Evolutionary conservation across 306 rosid species (phyloP), one percentile per base, ranked within the genome.

Genomic region (Pueraria montana): DNA sequence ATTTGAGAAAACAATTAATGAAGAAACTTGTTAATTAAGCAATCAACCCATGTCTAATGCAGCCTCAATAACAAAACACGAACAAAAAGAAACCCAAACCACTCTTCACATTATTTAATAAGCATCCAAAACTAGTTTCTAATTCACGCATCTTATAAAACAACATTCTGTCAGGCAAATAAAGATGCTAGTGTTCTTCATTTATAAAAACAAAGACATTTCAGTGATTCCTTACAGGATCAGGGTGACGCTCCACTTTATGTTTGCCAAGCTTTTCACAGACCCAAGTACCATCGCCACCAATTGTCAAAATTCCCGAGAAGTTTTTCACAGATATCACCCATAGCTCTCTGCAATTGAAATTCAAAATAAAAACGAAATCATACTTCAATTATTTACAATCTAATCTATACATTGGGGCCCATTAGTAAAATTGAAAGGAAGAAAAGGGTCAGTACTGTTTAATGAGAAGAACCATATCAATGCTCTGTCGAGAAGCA

Each of bases 311-410:
- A 80, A 96, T 81, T 78, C 97, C 98, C 0, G 92, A 82, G 72
- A 87, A 84, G 78, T 92, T 96, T 91, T 90, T 92, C 82, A 96
- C 99, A 11, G 91, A 84, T 48, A 91, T 67, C 87, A 96, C 92
- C 68, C 48, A 72, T 32, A 89, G 87, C 88, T 88, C 96, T 78
- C 99, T 92, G 82, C 76, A 85, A 69, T 3, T 74, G 26, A 43
- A 10, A 78, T 42, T 27, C 32, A 23, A 86, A 83, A 40, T 17
- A 64, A 17, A 67, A 63, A 40, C 72, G 18, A 78, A 78, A 23
- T 1, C 80, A 64, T 2, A 64, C 23, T 10, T 58, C 38, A 63
- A 71, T 68, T 12, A 65, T 56, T 49, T 38, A 18, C 17, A 48
- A 43, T 18, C 34, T 45, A 55, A 55, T 18, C 32, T 34, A 11